Conservation (phyloP, 2,329 filamentous ascomycete genomes). For the Grosmannia penicillata region DNA sequence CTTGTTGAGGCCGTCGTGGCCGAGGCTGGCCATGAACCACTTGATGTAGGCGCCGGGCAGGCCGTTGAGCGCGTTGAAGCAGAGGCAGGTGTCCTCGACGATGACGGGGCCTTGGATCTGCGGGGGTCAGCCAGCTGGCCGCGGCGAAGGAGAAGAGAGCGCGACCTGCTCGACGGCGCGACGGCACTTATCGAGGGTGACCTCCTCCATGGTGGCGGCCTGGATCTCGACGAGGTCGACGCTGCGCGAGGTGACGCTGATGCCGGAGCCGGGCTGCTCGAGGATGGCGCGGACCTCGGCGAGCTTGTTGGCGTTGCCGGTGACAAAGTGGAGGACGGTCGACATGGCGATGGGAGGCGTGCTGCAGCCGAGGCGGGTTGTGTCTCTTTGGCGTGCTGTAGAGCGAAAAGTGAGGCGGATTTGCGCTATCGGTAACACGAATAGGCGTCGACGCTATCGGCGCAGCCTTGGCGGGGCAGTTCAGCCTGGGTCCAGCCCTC, state of each 20-base stretch:
- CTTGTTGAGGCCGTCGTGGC: constrained; percentile 77
- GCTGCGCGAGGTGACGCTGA: constrained; percentile 58
- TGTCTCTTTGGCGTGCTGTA: too few relatives aligned
- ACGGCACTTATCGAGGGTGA: constrained; percentile 75
- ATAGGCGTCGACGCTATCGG: too few relatives aligned
- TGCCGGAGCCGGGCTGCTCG: constrained; percentile 36
- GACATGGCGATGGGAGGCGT: too few relatives aligned
- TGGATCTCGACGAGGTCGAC: constrained; percentile 84
- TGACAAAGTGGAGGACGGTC: constrained; percentile 70
- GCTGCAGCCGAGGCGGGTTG: too few relatives aligned
- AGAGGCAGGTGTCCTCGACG: constrained; percentile 90
- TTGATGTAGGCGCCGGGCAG: constrained; percentile 98
- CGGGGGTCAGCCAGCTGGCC: background rate
- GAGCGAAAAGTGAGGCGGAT: too few relatives aligned
- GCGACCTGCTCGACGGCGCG: constrained; percentile 61
- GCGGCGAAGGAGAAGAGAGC: background rate
- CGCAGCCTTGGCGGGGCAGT: too few relatives aligned
- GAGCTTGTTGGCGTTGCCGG: constrained; percentile 90
- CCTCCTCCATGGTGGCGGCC: constrained; percentile 81
- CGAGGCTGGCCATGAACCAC: constrained; percentile 78
- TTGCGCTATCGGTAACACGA: too few relatives aligned
- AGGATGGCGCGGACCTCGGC: constrained; percentile 80
- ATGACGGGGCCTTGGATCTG: constrained; percentile 77
- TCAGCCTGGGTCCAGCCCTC: too few relatives aligned
- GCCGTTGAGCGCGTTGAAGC: constrained; percentile 81